phyloP scores from a whole-genome alignment of 2,329 filamentous ascomycete genomes.

The Penicillium freii region DNA sequence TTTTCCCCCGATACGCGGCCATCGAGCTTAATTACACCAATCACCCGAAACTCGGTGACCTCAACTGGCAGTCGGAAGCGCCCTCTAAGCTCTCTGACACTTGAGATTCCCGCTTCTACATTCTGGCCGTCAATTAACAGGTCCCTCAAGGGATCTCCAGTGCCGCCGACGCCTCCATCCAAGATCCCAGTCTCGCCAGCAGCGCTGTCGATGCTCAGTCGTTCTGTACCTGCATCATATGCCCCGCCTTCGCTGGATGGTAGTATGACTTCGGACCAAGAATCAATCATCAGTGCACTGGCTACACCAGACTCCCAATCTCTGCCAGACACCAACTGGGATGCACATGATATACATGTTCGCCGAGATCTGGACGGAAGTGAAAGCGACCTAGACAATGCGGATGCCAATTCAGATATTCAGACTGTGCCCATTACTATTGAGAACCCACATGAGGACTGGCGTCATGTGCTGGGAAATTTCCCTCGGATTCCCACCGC shows the following conservation, averaged over 20 bases:
- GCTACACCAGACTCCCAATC: constrained; percentile 72
- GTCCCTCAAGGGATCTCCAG: constrained; percentile 48
- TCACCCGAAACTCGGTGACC: constrained; percentile 38
- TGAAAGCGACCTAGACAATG: constrained; percentile 27
- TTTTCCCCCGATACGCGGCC: constrained; percentile 52
- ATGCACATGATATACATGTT: constrained; percentile 36
- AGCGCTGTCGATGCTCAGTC: constrained; percentile 68
- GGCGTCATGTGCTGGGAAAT: constrained; percentile 52
- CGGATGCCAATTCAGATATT: constrained; percentile 28
- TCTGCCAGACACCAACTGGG: constrained; percentile 62
- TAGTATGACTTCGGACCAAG: constrained; percentile 82
- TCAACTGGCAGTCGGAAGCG: constrained; percentile 46
- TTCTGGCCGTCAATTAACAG: constrained; percentile 58
- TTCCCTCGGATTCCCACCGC: constrained; percentile 42
- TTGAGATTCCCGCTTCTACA: constrained; percentile 59
- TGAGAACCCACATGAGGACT: constrained; percentile 52
- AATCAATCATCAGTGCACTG: constrained; percentile 78
- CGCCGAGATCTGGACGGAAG: constrained; percentile 33
- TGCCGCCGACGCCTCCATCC: constrained; percentile 50
- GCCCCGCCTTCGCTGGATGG: constrained; percentile 87
- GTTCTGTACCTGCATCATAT: constrained; percentile 69
- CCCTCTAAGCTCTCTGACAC: constrained; percentile 48
- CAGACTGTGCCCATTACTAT: constrained; percentile 39
- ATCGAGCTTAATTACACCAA: constrained; percentile 48
- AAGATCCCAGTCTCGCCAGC: constrained; percentile 73